Conservation (phyloP, 345 rosid genomes). For the Salix purpurea region DNA sequence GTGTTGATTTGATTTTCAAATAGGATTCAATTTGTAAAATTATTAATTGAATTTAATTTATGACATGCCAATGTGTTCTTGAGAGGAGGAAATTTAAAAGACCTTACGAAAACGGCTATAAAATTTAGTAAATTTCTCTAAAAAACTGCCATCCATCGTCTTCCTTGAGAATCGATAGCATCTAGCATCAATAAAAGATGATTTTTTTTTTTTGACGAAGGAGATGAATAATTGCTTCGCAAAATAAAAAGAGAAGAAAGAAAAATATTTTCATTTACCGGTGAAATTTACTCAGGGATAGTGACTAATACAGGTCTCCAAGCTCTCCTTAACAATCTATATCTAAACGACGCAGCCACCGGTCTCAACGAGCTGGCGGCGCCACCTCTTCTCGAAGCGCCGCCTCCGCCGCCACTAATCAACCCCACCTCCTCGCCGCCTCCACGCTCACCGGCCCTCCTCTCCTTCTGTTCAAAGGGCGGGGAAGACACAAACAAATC, state of each 20-base stretch:
- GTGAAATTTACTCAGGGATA: conserved; percentile 59
- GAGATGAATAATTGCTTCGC: background rate
- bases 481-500: conserved; percentile 81
- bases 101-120: background rate
- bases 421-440: conserved; percentile 6
- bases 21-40: no score
- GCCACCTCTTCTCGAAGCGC: conserved; percentile 18
- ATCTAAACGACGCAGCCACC: conserved; percentile 46
- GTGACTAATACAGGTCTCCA: conserved; percentile 84
- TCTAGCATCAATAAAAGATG: no score
- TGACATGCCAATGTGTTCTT: no score
- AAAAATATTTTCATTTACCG: conserved; percentile 12
- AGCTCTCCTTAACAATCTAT: conserved; percentile 64
- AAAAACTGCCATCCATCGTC: background rate
- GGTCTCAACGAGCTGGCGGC: conserved; percentile 45
- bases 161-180: no score
- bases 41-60: no score
- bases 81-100: background rate
- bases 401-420: background rate
- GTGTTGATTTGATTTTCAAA: no score
- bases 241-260: conserved; percentile 1
- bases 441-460: background rate
- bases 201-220: rapidly evolving
- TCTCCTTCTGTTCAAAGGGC: conserved; percentile 45
- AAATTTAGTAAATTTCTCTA: background rate